Conservation (phyloP, 2,329 filamentous ascomycete genomes). For the Xylariaceae sp. region DNA sequence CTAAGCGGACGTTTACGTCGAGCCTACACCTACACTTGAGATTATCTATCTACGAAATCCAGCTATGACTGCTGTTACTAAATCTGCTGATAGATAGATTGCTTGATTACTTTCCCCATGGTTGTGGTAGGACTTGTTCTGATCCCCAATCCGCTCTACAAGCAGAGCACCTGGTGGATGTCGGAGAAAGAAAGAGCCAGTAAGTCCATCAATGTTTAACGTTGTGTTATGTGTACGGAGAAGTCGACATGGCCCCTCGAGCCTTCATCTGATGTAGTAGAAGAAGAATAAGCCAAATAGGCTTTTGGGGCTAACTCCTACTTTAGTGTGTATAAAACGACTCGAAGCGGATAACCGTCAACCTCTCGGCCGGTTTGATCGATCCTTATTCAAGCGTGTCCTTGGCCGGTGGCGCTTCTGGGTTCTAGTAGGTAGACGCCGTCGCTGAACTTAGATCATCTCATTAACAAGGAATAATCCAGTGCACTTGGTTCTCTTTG, state of each 20-base stretch:
- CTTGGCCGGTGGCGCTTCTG: constrained; percentile 28
- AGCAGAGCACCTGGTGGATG: constrained; percentile 38
- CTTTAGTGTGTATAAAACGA: constrained; percentile 37
- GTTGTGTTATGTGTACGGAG: too few relatives aligned
- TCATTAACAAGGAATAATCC: background rate
- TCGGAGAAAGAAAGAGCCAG: constrained; percentile 28
- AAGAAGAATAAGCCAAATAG: too few relatives aligned
- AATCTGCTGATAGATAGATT: constrained; percentile 10
- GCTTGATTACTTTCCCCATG: constrained; percentile 23
- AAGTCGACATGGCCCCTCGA: too few relatives aligned
- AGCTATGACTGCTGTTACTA: background rate
- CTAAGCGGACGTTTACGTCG: too few relatives aligned
- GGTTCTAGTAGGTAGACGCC: constrained; percentile 11
- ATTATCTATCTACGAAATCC: too few relatives aligned
- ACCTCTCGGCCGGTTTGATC: constrained; percentile 20
- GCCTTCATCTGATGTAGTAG: too few relatives aligned
- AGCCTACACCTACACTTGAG: too few relatives aligned
- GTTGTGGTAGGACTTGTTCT: constrained; percentile 22
- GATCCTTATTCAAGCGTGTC: constrained; percentile 22
- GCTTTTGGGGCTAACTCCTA: too few relatives aligned
- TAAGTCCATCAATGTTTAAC: too few relatives aligned
- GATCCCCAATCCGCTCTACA: constrained; percentile 27
- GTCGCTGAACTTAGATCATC: background rate
- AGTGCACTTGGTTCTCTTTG: constrained; percentile 27
- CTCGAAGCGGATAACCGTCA: constrained; percentile 24